phyloP scores from a whole-genome alignment of 768 basidiomycete genomes.

The Pisolithus marmoratus region DNA sequence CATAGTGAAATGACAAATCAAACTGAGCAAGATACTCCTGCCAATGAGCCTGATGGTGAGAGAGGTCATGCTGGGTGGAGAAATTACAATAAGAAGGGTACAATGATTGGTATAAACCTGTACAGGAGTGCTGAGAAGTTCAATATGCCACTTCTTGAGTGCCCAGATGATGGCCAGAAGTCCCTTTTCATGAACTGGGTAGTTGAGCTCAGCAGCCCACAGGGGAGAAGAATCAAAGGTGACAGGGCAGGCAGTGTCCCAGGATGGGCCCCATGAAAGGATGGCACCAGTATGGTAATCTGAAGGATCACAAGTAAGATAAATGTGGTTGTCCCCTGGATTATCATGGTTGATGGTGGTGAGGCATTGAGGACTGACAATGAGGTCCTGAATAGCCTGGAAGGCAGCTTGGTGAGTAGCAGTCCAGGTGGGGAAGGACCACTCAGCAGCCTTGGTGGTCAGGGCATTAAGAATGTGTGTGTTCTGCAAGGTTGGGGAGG shows the following conservation, averaged over 20 bases:
- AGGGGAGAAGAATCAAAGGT: no score
- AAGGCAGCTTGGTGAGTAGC: background rate
- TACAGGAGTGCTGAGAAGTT: no score
- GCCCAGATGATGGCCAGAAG: no score
- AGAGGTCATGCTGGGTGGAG: no score
- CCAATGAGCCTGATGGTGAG: no score
- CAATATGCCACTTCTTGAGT: no score
- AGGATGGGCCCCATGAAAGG: background rate
- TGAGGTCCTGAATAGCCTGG: constrained; percentile 18
- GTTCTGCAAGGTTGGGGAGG: constrained; percentile 16
- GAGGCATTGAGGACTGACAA: constrained; percentile 19
- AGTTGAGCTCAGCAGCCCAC: no score
- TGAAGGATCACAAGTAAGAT: constrained; percentile 6
- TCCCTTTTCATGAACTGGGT: no score
- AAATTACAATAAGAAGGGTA: no score
- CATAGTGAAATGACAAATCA: no score
- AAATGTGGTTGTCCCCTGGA: background rate
- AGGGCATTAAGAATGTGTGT: constrained; percentile 7
- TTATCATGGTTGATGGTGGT: constrained; percentile 29
- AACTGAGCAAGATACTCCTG: no score
- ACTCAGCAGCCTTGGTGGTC: constrained; percentile 18
- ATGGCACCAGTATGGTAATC: background rate
- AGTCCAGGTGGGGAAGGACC: constrained; percentile 24
- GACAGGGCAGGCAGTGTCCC: background rate
- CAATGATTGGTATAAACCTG: no score